Percentiles rank a stretch among this genome's conserved stretches.
phyloP scores from a whole-genome alignment of 139 green algal species.

The Closterium sp. region DNA sequence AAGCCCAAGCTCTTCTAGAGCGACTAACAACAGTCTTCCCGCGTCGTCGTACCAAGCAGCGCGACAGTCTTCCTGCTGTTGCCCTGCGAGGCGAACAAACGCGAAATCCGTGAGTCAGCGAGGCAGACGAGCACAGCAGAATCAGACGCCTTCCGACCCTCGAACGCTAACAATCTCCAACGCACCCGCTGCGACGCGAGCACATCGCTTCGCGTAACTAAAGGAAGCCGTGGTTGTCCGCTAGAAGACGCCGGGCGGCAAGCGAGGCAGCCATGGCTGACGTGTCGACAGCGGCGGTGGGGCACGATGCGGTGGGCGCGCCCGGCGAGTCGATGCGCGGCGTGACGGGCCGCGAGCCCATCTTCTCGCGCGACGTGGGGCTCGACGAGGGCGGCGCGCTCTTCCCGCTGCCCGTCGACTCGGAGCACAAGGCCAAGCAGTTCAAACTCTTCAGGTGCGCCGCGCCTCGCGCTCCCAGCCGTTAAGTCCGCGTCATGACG shows the following conservation, averaged over 20 bases:
- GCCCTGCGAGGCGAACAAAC: too few relatives aligned
- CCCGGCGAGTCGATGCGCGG: conserved; percentile 22
- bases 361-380: conserved; percentile 13
- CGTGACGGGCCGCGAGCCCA: conserved; percentile 21
- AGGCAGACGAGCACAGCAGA: too few relatives aligned
- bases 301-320: conserved; percentile 8
- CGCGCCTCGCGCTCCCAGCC: neutral
- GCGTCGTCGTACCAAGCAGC: neutral
- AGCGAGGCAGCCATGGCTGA: conserved; percentile 10
- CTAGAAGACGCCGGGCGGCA: too few relatives aligned
- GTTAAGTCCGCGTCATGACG: too few relatives aligned
- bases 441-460: conserved; percentile 58
- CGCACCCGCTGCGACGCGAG: too few relatives aligned
- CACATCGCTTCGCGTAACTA: too few relatives aligned
- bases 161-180: too few relatives aligned
- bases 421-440: conserved; percentile 68
- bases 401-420: conserved; percentile 61
- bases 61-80: neutral
- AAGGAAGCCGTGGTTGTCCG: too few relatives aligned
- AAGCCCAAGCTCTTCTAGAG: neutral
- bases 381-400: conserved; percentile 5
- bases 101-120: too few relatives aligned
- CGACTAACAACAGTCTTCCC: neutral
- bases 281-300: neutral
- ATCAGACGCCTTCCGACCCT: too few relatives aligned